Evolutionary conservation across 2,329 filamentous ascomycete species (phyloP), one percentile per base, ranked within the genome.

Genomic region (Fusarium nodosum): DNA sequence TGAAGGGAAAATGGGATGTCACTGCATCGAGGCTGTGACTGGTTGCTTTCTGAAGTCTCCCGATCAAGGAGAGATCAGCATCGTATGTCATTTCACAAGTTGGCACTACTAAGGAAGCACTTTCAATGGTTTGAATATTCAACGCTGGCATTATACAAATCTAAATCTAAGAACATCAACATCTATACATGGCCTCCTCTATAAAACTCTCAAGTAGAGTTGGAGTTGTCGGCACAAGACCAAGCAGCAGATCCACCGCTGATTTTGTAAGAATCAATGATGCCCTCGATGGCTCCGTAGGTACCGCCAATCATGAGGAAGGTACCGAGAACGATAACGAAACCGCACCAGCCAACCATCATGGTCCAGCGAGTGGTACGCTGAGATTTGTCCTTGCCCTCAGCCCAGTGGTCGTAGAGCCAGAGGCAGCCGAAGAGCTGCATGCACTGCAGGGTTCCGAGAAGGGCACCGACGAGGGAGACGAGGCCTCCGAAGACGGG

Each of bases 281-380:
- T 72, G 6, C 71, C 74, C 24, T 81, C 74, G 24, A 85, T 68
- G 2, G 81, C 80, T 2, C 82, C 82, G 52, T 84, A 84, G 0
- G 82, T 83, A 8, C 82, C 83, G 7, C 77, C 79, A 30, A 84
- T 69, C 78, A 81, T 84, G 6, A 83, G 64, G 68, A 84, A 84
- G 0, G 69, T 73, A 13, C 74, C 74, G 2, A 65, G 65, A 10
- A 68, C 6, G 2, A 71, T 64, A 5, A 71, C 56, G 24, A 71
- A 71, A 9, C 36, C 8, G 20, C 55, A 33, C 56, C 60, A 71
- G 18, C 41, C 33, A 13, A 66, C 68, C 64, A 71, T 71, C 15
- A 65, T 24, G 36, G 66, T 59, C 68, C 68, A 71, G 28, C 34
- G 56, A 22, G 54, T 48, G 1, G 63, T 68, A 2, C 67, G 67